Conservation (phyloP, 2,329 filamentous ascomycete species). For the Calonectria hongkongensis region DNA sequence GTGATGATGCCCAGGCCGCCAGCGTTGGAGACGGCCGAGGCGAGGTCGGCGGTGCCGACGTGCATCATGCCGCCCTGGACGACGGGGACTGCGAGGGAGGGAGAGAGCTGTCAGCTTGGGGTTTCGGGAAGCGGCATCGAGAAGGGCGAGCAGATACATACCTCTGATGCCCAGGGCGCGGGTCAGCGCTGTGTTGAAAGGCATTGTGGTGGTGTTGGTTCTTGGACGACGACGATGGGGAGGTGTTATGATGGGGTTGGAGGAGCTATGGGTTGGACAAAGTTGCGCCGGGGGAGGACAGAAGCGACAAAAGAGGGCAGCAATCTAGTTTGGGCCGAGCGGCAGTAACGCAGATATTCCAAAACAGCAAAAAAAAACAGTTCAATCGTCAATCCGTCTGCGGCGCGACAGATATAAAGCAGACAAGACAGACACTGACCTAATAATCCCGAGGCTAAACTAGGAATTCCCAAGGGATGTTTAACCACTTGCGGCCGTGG, state of each 20-base stretch:
- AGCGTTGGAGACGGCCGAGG: conserved; percentile 86
- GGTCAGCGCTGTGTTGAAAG: conserved; percentile 75
- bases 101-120: neutral
- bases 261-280: neutral
- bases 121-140: neutral
- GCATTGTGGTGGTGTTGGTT: conserved; percentile 64
- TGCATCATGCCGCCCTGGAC: conserved; percentile 93
- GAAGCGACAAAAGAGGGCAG: neutral
- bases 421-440: neutral
- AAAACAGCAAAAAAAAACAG: neutral
- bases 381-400: neutral
- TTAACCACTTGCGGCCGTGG: neutral
- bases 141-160: conserved; percentile 48
- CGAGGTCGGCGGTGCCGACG: conserved; percentile 87
- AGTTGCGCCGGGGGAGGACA: neutral
- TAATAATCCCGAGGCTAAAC: conserved; percentile 39
- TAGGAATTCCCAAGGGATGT: conserved; percentile 7
- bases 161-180: conserved; percentile 74
- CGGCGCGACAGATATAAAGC: conserved; percentile 2
- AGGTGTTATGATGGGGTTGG: neutral
- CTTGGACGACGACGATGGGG: neutral
- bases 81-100: conserved; percentile 76
- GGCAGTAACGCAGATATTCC: neutral
- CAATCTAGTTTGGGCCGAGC: neutral
- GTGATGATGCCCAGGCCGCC: conserved; percentile 89